Percentiles rank a stretch among this genome's conserved stretches.
Conservation (phyloP, 306 rosid species). For the Inga oerstediana region DNA sequence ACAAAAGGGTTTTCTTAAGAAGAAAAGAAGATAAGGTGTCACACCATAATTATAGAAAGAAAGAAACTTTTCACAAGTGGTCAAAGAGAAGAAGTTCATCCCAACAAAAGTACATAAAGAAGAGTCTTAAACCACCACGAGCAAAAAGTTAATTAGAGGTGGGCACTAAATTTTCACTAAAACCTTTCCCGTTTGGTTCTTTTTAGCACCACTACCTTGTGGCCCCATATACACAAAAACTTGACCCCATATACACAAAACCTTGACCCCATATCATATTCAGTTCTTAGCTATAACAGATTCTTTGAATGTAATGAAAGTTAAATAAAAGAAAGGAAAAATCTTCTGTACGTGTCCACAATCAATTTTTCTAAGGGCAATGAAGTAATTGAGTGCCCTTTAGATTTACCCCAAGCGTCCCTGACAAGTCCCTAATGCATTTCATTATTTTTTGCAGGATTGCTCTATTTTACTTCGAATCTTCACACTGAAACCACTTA, state of each 20-base stretch:
- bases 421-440: constrained; percentile 24
- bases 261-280: neutral
- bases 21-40: constrained; percentile 22
- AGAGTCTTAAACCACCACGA: constrained; percentile 21
- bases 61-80: constrained; percentile 37
- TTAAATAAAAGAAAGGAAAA: neutral
- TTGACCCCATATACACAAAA: neutral
- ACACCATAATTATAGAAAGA: constrained; percentile 9
- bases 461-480: constrained; percentile 17
- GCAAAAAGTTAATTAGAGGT: constrained; percentile 29
- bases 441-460: neutral
- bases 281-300: neutral
- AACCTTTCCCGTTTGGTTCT: neutral
- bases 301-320: constrained; percentile 1
- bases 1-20: constrained; percentile 5
- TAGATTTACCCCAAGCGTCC: constrained; percentile 7
- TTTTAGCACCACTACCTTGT: neutral
- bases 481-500: constrained; percentile 7
- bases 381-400: constrained; percentile 27
- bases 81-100: constrained; percentile 50
- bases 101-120: constrained; percentile 40
- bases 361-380: neutral
- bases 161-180: neutral
- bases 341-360: neutral
- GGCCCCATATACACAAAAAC: neutral